Conservation (phyloP, 768 basidiomycete species). For the Hortiboletus campestris region DNA sequence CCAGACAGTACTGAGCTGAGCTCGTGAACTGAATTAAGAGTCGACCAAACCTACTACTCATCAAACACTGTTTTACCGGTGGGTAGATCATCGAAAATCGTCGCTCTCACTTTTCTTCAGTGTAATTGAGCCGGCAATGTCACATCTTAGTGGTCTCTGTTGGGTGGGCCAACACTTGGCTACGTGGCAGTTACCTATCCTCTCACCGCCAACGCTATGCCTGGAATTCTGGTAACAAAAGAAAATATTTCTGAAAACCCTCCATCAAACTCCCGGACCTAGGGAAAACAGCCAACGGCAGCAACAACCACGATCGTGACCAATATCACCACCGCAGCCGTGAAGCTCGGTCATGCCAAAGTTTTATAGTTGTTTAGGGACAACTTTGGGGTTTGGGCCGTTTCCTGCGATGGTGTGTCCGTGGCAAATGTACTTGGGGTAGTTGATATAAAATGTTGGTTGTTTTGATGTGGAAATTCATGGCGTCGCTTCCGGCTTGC, state of each 20-base stretch:
- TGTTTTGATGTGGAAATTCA: not conserved
- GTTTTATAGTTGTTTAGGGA: not conserved
- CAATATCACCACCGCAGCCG: too few species aligned
- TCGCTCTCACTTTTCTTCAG: too few species aligned
- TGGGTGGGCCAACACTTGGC: not conserved
- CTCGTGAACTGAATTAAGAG: too few species aligned
- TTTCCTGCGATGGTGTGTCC: constrained; percentile 2
- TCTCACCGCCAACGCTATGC: constrained; percentile 42
- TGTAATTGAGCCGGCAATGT: too few species aligned
- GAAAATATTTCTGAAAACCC: constrained; percentile 37
- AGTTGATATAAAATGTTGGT: not conserved
- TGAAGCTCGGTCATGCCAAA: too few species aligned
- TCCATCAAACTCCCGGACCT: constrained; percentile 77
- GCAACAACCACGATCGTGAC: too few species aligned
- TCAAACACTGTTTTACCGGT: too few species aligned
- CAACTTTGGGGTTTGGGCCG: not conserved
- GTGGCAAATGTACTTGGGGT: not conserved
- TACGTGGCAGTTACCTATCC: constrained; percentile 20
- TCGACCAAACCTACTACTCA: too few species aligned
- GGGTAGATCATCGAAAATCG: too few species aligned
- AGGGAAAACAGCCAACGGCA: constrained; percentile 55
- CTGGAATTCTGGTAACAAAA: constrained; percentile 42
- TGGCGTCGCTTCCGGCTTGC: not conserved
- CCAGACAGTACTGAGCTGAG: too few species aligned
- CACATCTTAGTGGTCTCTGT: too few species aligned